Conservation (phyloP, 768 basidiomycete species). For the Cyclocybe aegerita region DNA sequence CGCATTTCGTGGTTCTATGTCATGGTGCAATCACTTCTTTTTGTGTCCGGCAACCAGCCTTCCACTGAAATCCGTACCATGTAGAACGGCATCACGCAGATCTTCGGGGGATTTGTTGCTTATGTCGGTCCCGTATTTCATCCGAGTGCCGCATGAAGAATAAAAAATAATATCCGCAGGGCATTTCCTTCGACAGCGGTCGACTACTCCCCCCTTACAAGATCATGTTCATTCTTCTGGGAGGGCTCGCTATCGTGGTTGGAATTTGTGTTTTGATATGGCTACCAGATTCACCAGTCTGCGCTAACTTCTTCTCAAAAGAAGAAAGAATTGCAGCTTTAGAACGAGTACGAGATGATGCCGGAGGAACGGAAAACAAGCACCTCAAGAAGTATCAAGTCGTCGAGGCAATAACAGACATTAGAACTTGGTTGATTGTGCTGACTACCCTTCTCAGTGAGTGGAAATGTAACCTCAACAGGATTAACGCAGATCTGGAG, state of each 20-base stretch:
- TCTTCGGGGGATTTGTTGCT: conserved; percentile 65
- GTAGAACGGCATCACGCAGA: conserved; percentile 58
- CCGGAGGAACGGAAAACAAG: conserved; percentile 63
- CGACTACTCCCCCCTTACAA: conserved; percentile 52
- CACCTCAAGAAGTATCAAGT: conserved; percentile 58
- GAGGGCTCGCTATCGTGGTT: conserved; percentile 58
- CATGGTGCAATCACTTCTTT: conserved; percentile 40
- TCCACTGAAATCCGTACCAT: neutral
- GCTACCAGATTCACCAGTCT: conserved; percentile 67
- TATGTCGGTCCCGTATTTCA: conserved; percentile 40
- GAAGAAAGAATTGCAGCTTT: conserved; percentile 63
- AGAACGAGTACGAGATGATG: conserved; percentile 67
- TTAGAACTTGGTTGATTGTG: conserved; percentile 63
- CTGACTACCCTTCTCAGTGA: conserved; percentile 57
- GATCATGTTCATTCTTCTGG: conserved; percentile 60
- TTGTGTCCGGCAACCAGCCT: neutral
- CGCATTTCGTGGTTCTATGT: conserved; percentile 68
- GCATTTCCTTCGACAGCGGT: conserved; percentile 54
- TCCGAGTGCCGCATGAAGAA: neutral
- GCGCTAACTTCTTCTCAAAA: conserved; percentile 51
- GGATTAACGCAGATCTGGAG: neutral
- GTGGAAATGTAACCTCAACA: conserved; percentile 20
- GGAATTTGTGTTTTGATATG: conserved; percentile 55
- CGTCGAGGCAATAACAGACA: conserved; percentile 53
- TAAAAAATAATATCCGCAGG: conserved; percentile 30